phyloP scores from a whole-genome alignment of 257 asterid species.

The Solanum appendiculatum region DNA sequence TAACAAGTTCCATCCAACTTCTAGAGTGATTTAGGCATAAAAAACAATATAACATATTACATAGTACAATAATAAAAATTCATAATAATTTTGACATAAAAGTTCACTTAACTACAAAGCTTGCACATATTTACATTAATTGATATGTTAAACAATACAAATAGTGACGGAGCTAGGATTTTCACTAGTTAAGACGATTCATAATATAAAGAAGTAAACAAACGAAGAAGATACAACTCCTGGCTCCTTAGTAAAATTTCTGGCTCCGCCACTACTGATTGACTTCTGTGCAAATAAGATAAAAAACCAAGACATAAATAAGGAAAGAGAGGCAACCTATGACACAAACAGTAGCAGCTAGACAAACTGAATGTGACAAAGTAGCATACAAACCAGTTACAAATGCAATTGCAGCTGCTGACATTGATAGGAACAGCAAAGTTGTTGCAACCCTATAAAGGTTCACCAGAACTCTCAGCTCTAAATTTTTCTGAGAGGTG shows the following conservation, averaged over 20 bases:
- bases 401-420: neutral
- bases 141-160: neutral
- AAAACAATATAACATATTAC: neutral
- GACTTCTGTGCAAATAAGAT: accelerated
- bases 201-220: too few species aligned
- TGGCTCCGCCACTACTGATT: neutral
- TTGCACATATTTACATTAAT: neutral
- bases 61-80: neutral
- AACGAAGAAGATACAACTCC: neutral
- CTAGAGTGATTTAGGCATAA: neutral
- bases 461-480: accelerated
- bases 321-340: neutral
- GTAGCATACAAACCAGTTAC: neutral
- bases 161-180: neutral
- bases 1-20: neutral
- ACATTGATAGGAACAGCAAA: neutral
- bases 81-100: neutral
- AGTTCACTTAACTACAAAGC: neutral
- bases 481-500: too few species aligned
- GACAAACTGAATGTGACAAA: neutral
- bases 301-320: neutral
- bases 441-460: accelerated
- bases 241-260: neutral
- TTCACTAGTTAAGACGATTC: neutral
- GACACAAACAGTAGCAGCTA: neutral